Conservation (phyloP, 2,329 filamentous ascomycete genomes). For the Fusarium newnesense region DNA sequence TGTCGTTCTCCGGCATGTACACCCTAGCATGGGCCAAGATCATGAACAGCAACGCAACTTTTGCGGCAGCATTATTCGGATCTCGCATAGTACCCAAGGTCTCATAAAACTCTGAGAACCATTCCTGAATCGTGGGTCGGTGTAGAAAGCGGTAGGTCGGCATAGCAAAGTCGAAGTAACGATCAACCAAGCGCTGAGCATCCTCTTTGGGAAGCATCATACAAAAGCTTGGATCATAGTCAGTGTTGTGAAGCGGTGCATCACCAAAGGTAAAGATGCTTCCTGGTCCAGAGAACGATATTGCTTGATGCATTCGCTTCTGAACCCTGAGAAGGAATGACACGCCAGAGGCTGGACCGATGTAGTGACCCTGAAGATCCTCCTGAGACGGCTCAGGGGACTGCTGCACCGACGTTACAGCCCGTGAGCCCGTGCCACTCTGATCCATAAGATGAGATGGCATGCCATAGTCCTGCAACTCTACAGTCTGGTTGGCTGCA, state of each 20-base stretch:
- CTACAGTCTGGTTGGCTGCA: not conserved
- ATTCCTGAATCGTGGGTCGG: constrained; percentile 60
- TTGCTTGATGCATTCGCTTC: constrained; percentile 44
- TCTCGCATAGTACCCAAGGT: constrained; percentile 45
- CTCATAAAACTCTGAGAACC: constrained; percentile 56
- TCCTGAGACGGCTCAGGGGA: constrained; percentile 47
- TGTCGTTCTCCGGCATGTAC: constrained; percentile 48
- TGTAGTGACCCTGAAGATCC: constrained; percentile 48
- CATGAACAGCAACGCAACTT: constrained; percentile 59
- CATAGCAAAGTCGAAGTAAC: constrained; percentile 67
- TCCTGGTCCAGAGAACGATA: constrained; percentile 41
- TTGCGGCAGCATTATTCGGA: constrained; percentile 31
- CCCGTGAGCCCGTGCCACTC: not conserved
- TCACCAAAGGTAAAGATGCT: constrained; percentile 62
- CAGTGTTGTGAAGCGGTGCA: constrained; percentile 54
- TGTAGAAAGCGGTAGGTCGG: constrained; percentile 67
- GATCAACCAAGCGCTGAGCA: constrained; percentile 52
- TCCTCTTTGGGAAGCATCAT: constrained; percentile 53
- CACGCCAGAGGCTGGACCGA: constrained; percentile 47
- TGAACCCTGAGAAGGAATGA: constrained; percentile 47
- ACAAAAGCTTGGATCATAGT: constrained; percentile 50
- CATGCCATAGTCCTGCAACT: constrained; percentile 10
- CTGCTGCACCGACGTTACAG: constrained; percentile 29
- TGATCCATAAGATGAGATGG: constrained; percentile 14
- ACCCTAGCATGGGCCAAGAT: constrained; percentile 62